Conservation (phyloP, 768 basidiomycete species). For the Coprinellus aureogranulatus region DNA sequence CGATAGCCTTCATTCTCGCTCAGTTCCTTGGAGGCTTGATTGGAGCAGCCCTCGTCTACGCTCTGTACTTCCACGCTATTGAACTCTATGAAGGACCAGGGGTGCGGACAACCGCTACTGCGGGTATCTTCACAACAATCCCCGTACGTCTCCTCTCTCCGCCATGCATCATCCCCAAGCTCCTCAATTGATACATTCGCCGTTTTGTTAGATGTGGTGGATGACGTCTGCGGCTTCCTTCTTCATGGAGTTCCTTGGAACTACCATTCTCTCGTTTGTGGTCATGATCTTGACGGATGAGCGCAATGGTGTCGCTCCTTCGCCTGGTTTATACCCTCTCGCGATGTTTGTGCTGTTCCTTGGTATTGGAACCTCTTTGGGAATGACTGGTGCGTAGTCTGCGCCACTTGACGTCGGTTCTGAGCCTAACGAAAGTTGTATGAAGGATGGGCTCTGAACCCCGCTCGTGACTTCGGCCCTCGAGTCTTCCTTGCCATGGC, state of each 20-base stretch:
- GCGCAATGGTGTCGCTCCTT: slow-evolving; percentile 45
- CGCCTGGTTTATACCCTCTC: slow-evolving; percentile 49
- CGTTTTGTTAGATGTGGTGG: slow-evolving; percentile 29
- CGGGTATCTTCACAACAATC: slow-evolving; percentile 58
- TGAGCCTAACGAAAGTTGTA: background rate
- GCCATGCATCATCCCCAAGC: background rate
- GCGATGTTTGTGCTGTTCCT: slow-evolving; percentile 55
- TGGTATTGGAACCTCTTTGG: slow-evolving; percentile 57
- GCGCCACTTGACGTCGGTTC: background rate
- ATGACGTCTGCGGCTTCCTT: slow-evolving; percentile 40
- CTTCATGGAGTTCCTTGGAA: slow-evolving; percentile 53
- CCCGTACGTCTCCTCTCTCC: slow-evolving; percentile 38
- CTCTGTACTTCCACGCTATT: slow-evolving; percentile 66
- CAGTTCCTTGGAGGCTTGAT: slow-evolving; percentile 63
- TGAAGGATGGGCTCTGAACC: slow-evolving; percentile 61
- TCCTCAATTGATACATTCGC: background rate
- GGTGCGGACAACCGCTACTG: slow-evolving; percentile 57
- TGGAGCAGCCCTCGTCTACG: slow-evolving; percentile 59
- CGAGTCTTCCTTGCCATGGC: slow-evolving; percentile 68
- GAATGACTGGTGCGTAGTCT: slow-evolving; percentile 48
- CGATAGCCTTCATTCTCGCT: slow-evolving; percentile 32
- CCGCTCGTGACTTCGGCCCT: slow-evolving; percentile 72
- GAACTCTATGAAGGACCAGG: slow-evolving; percentile 59
- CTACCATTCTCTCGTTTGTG: slow-evolving; percentile 51
- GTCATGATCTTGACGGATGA: slow-evolving; percentile 57